phyloP scores from a whole-genome alignment of 305 asterid species.

The Solanum aculeatissimum region DNA sequence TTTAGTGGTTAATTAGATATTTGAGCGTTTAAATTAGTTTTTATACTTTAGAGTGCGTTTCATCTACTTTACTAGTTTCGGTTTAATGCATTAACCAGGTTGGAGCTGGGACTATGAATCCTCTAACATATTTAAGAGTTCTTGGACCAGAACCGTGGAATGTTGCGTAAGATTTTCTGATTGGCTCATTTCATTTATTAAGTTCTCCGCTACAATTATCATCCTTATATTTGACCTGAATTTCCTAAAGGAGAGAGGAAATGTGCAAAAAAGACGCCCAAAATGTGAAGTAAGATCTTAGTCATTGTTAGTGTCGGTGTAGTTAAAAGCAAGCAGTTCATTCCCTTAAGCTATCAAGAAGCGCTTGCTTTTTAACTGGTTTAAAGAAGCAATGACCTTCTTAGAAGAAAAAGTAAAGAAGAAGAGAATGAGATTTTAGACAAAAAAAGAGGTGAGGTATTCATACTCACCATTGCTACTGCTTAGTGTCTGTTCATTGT shows the following conservation, averaged over 20 bases:
- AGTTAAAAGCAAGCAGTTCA: background rate
- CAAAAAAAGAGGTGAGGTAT: background rate
- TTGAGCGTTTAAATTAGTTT: background rate
- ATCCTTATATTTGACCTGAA: background rate
- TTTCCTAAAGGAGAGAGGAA: background rate
- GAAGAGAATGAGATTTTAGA: background rate
- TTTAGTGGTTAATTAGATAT: background rate
- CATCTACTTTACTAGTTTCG: slow-evolving; percentile 6
- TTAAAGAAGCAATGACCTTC: background rate
- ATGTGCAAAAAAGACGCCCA: background rate
- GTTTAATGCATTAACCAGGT: slow-evolving; percentile 50
- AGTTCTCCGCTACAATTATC: background rate
- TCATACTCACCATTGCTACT: background rate
- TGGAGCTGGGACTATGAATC: slow-evolving; percentile 99
- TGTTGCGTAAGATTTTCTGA: slow-evolving; percentile 76
- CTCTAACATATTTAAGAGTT: slow-evolving; percentile 84
- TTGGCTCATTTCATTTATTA: background rate
- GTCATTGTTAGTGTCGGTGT: background rate
- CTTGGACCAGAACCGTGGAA: slow-evolving; percentile 99
- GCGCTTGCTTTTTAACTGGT: background rate
- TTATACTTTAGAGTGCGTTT: background rate
- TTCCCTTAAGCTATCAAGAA: background rate
- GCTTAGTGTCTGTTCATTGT: background rate
- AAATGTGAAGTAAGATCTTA: background rate
- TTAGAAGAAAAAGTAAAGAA: background rate